These are phyloP conservation scores for Parietichytrium sp. DNA, from an alignment of 108 stramenopile species.

Conservation along the genomic window DNA sequence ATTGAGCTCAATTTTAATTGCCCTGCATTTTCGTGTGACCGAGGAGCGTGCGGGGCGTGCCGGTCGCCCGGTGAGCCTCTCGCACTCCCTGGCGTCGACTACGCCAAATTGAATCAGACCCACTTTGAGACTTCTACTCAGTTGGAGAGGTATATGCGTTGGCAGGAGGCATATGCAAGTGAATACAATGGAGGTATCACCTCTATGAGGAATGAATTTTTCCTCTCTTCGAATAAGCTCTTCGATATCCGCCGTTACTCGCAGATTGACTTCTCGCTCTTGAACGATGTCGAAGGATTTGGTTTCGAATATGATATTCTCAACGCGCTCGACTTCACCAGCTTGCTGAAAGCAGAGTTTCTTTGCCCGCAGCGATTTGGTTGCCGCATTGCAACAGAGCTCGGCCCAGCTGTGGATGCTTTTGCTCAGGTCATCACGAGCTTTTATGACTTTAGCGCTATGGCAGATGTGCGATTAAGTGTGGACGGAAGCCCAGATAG, in stretches of 20 bases:
- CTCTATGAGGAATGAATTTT: neutral
- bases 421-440: conserved; percentile 32
- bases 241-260: neutral
- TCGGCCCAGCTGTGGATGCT: neutral
- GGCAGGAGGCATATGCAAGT: neutral
- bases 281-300: neutral
- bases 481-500: conserved; percentile 10
- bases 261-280: conserved; percentile 13
- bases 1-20: neutral
- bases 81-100: neutral
- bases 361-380: conserved; percentile 15
- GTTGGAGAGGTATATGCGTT: neutral
- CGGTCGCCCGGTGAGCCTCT: neutral
- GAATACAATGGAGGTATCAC: neutral
- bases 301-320: neutral
- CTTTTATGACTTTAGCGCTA: conserved; percentile 22
- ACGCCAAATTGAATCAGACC: neutral
- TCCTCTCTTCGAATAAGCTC: no score
- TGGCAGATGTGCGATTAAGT: neutral
- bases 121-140: no score
- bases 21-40: neutral
- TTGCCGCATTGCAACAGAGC: neutral
- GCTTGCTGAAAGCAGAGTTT: neutral
- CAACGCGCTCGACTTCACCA: neutral
- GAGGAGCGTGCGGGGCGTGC: conserved; percentile 25